These are phyloP conservation scores for Malania oleifera DNA, from an alignment of 164 flowering plant species.

Conservation along the genomic window DNA sequence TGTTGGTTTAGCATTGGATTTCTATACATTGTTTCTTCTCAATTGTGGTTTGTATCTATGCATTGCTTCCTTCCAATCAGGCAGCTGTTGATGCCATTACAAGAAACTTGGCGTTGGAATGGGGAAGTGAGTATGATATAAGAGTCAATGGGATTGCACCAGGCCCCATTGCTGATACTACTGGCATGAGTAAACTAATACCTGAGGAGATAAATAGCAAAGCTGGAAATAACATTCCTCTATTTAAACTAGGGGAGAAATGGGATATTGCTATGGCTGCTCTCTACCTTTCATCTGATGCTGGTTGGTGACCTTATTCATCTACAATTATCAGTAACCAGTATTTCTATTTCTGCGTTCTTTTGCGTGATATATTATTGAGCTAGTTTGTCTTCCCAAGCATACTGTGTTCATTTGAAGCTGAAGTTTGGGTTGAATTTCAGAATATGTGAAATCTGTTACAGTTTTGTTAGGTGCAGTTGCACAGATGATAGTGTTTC, in stretches of 20 bases:
- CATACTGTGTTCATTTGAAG: too few species aligned
- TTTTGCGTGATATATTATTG: not conserved
- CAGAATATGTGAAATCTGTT: too few species aligned
- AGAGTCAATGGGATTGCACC: constrained; percentile 96
- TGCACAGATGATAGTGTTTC: too few species aligned
- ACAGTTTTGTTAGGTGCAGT: too few species aligned
- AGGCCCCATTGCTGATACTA: constrained; percentile 76
- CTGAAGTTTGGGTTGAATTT: too few species aligned
- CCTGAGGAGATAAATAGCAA: constrained; percentile 55
- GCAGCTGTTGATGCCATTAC: constrained; percentile 82
- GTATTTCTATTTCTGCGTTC: not conserved
- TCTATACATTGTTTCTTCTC: not conserved
- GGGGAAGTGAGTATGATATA: constrained; percentile 91
- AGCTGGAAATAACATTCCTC: constrained; percentile 39
- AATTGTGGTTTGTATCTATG: not conserved
- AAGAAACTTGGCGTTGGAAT: constrained; percentile 82
- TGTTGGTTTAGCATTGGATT: not conserved
- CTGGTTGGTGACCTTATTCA: constrained; percentile 44
- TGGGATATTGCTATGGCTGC: constrained; percentile 97
- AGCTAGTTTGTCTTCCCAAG: not conserved
- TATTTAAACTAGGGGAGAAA: constrained; percentile 72
- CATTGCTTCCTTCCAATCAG: constrained; percentile 29
- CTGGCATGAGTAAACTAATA: constrained; percentile 70
- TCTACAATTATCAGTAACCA: constrained; percentile 1
- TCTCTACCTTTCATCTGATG: constrained; percentile 67